Percentiles rank a stretch among this genome's conserved stretches.
Evolutionary conservation across 2,329 filamentous ascomycete species (phyloP).

Genomic region (Phaeosphaeria sp.): DNA sequence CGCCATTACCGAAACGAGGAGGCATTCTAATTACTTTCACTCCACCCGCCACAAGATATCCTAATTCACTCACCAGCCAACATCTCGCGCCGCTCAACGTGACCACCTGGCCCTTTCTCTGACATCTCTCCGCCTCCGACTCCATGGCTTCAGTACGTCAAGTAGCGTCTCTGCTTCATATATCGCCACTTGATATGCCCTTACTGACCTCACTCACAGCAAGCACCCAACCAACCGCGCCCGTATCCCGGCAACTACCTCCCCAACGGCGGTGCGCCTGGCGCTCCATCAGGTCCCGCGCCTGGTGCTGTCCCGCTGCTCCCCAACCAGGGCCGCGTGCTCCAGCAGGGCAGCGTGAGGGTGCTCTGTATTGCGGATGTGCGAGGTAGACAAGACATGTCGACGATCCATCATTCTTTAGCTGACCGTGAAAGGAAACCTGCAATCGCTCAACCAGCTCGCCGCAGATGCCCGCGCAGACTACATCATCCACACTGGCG

Average conservation of each 20-base stretch:
- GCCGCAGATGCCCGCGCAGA: conserved; percentile 93
- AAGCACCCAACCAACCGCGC: conserved; percentile 59
- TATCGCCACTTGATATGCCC: conserved; percentile 10
- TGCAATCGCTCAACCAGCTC: conserved; percentile 94
- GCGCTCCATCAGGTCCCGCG: conserved; percentile 50
- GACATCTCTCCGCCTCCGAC: conserved; percentile 32
- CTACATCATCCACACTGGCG: conserved; percentile 98
- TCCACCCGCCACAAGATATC: conserved; percentile 12
- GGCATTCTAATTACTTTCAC: conserved; percentile 23
- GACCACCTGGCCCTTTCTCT: conserved; percentile 28
- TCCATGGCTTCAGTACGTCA: conserved; percentile 46
- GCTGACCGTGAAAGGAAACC: conserved; percentile 72
- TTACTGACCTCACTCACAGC: conserved; percentile 45
- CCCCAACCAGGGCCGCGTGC: conserved; percentile 60
- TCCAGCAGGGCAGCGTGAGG: conserved; percentile 56
- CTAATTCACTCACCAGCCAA: conserved; percentile 10
- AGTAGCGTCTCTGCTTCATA: conserved; percentile 8
- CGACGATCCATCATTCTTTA: neutral
- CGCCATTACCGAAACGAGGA: conserved; percentile 35
- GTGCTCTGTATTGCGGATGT: conserved; percentile 62
- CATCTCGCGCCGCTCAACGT: conserved; percentile 13
- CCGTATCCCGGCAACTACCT: conserved; percentile 57
- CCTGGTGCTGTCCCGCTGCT: conserved; percentile 57
- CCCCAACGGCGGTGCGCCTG: conserved; percentile 54
- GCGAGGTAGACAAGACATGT: conserved; percentile 49